A percentile compares a stretch with the other conserved stretches of the same genome.
These are phyloP conservation scores for Colletotrichum eremochloae DNA, from an alignment of 2,329 filamentous ascomycete species.

Conservation along the genomic window DNA sequence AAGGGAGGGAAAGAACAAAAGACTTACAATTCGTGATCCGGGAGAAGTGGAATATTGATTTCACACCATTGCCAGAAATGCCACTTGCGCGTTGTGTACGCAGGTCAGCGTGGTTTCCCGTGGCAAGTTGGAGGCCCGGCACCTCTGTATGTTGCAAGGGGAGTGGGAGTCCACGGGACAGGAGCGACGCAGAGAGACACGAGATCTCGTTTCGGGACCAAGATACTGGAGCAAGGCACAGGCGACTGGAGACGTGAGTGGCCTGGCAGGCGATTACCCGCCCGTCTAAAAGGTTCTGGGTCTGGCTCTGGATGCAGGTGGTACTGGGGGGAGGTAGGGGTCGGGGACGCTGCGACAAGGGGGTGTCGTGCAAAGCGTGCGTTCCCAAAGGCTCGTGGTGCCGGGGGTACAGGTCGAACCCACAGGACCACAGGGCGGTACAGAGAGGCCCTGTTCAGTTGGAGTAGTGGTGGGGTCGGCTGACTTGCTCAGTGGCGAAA, in stretches of 20 bases:
- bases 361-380: slow-evolving; percentile 40
- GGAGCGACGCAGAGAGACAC: slow-evolving; percentile 39
- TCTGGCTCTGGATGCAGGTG: slow-evolving; percentile 35
- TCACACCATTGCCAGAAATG: slow-evolving; percentile 41
- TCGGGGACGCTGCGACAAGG: slow-evolving; percentile 38
- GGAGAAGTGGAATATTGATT: slow-evolving; percentile 29
- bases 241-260: slow-evolving; percentile 35
- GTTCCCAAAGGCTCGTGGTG: slow-evolving; percentile 41
- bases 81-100: slow-evolving; percentile 28
- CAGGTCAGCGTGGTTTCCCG: slow-evolving; percentile 34
- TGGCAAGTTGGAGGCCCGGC: slow-evolving; percentile 38
- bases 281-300: slow-evolving; percentile 42
- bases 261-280: slow-evolving; percentile 41
- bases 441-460: slow-evolving; percentile 40
- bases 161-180: slow-evolving; percentile 40
- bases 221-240: slow-evolving; percentile 40
- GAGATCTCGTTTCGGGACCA: slow-evolving; percentile 43
- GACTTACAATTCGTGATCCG: slow-evolving; percentile 39
- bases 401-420: slow-evolving; percentile 38
- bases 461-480: slow-evolving; percentile 42
- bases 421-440: slow-evolving; percentile 42
- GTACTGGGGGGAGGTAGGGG: slow-evolving; percentile 39
- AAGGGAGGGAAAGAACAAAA: slow-evolving; percentile 14
- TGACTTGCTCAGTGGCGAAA: slow-evolving; percentile 43
- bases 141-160: slow-evolving; percentile 36